Evolutionary conservation across 495 filamentous ascomycete genomes (phyloP).

Genomic region (Xylaria acuta): DNA sequence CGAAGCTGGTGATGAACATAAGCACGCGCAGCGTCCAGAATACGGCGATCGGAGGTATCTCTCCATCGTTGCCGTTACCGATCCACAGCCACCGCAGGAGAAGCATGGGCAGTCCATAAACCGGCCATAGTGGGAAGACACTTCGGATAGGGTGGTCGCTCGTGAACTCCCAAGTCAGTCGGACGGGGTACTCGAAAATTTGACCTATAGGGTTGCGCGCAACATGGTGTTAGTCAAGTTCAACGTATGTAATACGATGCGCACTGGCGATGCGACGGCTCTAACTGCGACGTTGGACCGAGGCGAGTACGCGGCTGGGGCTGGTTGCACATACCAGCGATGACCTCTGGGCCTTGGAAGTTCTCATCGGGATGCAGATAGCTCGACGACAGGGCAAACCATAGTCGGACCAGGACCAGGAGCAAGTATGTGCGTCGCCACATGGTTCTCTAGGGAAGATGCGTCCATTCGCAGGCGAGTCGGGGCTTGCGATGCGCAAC

Average conservation of each 20-base stretch:
- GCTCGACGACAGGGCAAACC: slow-evolving; percentile 92
- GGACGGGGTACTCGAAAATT: slow-evolving; percentile 85
- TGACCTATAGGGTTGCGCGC: slow-evolving; percentile 64
- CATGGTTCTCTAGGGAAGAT: slow-evolving; percentile 59
- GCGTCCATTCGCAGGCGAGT: slow-evolving; percentile 27
- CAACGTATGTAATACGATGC: slow-evolving; percentile 12
- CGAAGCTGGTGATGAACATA: slow-evolving; percentile 95
- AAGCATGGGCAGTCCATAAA: slow-evolving; percentile 91
- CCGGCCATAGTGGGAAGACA: slow-evolving; percentile 93
- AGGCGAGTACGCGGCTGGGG: background rate
- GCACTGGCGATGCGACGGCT: background rate
- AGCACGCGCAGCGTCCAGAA: slow-evolving; percentile 86
- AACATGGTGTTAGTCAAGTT: slow-evolving; percentile 31
- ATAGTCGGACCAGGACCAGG: slow-evolving; percentile 84
- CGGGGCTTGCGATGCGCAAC: slow-evolving; percentile 20
- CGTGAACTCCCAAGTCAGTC: slow-evolving; percentile 94
- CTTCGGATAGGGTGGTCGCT: slow-evolving; percentile 84
- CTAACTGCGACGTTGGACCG: background rate
- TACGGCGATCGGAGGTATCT: slow-evolving; percentile 71
- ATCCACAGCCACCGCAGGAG: slow-evolving; percentile 86
- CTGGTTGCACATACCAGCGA: slow-evolving; percentile 73
- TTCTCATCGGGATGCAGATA: slow-evolving; percentile 99
- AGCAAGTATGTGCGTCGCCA: slow-evolving; percentile 90
- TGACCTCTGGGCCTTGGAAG: slow-evolving; percentile 97
- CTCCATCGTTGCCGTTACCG: slow-evolving; percentile 61